A percentile compares a stretch with the other conserved stretches of the same genome.
phyloP scores from a whole-genome alignment of 495 filamentous ascomycete genomes.

The Podospora fimiseda region DNA sequence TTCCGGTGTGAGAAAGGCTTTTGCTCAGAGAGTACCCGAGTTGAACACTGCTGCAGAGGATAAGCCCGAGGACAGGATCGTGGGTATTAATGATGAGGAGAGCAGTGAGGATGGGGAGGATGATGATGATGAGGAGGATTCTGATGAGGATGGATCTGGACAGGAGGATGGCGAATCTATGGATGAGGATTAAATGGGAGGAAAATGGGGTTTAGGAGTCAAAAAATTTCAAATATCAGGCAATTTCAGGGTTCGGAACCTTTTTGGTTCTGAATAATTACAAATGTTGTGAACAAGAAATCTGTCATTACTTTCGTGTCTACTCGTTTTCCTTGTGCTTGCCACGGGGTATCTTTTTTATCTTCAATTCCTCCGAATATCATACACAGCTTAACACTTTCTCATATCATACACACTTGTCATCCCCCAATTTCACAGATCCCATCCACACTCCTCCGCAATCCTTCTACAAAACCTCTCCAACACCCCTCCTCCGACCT shows the following conservation, averaged over 20 bases:
- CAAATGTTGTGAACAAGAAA: too few relatives aligned
- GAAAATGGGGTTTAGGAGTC: too few relatives aligned
- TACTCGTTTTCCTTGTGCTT: too few relatives aligned
- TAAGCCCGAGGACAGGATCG: constrained; percentile 68
- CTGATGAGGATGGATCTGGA: constrained; percentile 50
- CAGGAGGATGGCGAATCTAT: constrained; percentile 80
- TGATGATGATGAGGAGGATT: constrained; percentile 49
- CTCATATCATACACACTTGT: not conserved
- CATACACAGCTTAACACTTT: not conserved
- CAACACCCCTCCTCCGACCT: constrained; percentile 13
- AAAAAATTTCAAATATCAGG: too few relatives aligned
- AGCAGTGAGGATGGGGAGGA: constrained; percentile 57
- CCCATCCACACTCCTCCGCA: not conserved
- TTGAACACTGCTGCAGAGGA: constrained; percentile 35
- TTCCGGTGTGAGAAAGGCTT: constrained; percentile 76
- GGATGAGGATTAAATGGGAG: constrained; percentile 78
- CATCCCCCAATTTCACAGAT: not conserved
- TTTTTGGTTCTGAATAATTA: too few relatives aligned
- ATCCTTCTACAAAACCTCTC: constrained; percentile 14
- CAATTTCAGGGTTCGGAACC: too few relatives aligned
- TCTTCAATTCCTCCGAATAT: not conserved
- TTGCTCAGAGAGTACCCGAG: constrained; percentile 61
- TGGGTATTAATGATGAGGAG: constrained; percentile 61
- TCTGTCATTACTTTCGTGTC: too few relatives aligned
- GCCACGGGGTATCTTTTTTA: not conserved